phyloP scores from a whole-genome alignment of 495 filamentous ascomycete genomes.

The Filosporella fistucella region DNA sequence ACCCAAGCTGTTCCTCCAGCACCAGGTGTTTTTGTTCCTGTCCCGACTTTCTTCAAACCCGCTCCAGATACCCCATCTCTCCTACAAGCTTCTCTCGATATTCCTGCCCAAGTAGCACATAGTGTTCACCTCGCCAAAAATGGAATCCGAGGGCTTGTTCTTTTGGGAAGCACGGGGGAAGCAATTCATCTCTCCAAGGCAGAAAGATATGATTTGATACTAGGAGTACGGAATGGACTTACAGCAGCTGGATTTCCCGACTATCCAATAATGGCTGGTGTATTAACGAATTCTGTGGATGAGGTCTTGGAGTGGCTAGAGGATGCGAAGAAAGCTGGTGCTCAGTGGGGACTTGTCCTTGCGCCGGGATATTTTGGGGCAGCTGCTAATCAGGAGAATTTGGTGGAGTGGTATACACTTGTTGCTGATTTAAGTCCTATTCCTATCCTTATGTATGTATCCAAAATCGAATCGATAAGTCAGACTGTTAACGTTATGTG shows the following conservation, averaged over 20 bases:
- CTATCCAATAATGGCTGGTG: constrained; percentile 40
- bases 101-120: constrained; percentile 35
- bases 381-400: constrained; percentile 16
- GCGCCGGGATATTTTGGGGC: constrained; percentile 22
- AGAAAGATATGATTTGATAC: constrained; percentile 35
- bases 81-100: constrained; percentile 32
- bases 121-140: constrained; percentile 35
- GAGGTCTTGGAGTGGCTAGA: constrained; percentile 34
- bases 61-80: constrained; percentile 17
- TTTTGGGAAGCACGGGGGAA: constrained; percentile 42
- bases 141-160: constrained; percentile 39
- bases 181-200: constrained; percentile 36
- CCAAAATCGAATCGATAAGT: too few relatives aligned
- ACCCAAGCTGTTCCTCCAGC: constrained; percentile 1
- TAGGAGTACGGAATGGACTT: constrained; percentile 30
- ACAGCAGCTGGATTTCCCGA: constrained; percentile 33
- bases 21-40: constrained; percentile 39
- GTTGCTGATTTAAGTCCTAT: constrained; percentile 26
- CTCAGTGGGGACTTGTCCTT: constrained; percentile 36
- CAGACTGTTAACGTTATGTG: not conserved
- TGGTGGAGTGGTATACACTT: constrained; percentile 27
- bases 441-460: constrained; percentile 19
- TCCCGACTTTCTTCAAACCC: constrained; percentile 48
- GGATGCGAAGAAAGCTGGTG: constrained; percentile 38
- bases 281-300: constrained; percentile 34